These are phyloP conservation scores for Cercospora zeae-maydis DNA, from an alignment of 2,329 filamentous ascomycete genomes.

Conservation along the genomic window DNA sequence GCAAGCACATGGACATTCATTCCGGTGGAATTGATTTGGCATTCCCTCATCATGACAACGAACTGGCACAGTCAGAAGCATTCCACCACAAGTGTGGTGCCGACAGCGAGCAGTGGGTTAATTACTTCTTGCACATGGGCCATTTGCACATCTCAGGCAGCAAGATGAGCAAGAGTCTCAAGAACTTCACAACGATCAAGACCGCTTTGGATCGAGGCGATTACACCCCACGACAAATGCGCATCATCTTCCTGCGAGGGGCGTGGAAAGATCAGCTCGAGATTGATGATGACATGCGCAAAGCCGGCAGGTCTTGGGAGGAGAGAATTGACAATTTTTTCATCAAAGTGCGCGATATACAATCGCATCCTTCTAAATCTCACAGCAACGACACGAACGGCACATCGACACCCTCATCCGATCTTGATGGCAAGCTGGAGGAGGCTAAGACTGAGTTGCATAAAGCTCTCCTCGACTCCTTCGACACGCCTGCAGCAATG, in stretches of 20 bases:
- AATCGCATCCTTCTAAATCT: constrained; percentile 24
- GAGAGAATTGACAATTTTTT: constrained; percentile 71
- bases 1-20: constrained; percentile 83
- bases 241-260: constrained; percentile 83
- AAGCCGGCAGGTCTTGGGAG: constrained; percentile 70
- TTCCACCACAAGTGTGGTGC: constrained; percentile 58
- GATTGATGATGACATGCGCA: constrained; percentile 73
- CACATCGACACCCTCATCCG: constrained; percentile 33
- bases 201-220: constrained; percentile 67
- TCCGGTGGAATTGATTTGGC: constrained; percentile 87
- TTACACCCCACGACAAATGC: constrained; percentile 75
- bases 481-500: constrained; percentile 81
- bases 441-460: constrained; percentile 57
- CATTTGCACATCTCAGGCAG: constrained; percentile 83
- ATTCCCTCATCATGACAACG: constrained; percentile 92
- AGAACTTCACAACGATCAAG: constrained; percentile 92
- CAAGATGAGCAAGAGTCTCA: constrained; percentile 94
- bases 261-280: constrained; percentile 90
- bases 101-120: constrained; percentile 68
- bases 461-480: constrained; percentile 72
- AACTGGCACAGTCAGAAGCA: constrained; percentile 85
- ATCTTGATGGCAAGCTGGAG: constrained; percentile 49
- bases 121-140: constrained; percentile 94
- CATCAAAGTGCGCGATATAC: constrained; percentile 54
- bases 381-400: constrained; percentile 18